phyloP scores from a whole-genome alignment of 805 yeast genomes.

The Pichia membranifaciens region DNA sequence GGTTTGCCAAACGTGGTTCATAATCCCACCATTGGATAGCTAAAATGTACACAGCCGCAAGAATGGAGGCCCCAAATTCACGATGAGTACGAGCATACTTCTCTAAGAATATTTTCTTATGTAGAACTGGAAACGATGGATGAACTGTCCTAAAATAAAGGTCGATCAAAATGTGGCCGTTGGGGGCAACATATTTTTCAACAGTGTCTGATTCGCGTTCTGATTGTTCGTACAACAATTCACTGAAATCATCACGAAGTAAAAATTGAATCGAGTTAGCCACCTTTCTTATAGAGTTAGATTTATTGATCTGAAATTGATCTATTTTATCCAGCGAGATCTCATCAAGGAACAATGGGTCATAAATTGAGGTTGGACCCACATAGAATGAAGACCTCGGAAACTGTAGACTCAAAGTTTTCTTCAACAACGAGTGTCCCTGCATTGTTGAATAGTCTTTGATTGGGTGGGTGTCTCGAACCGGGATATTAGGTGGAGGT shows the following conservation, averaged over 20 bases:
- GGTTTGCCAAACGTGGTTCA: constrained; percentile 68
- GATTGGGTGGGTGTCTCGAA: constrained; percentile 52
- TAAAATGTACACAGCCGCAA: constrained; percentile 84
- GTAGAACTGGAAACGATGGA: constrained; percentile 87
- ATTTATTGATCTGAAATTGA: constrained; percentile 67
- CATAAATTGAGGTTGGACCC: constrained; percentile 85
- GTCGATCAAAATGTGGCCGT: constrained; percentile 76
- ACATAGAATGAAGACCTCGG: constrained; percentile 87
- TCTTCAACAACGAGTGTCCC: constrained; percentile 58
- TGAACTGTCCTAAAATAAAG: constrained; percentile 81
- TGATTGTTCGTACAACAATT: constrained; percentile 59
- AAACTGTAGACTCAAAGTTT: constrained; percentile 70
- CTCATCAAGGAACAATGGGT: constrained; percentile 58
- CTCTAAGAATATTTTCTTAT: constrained; percentile 85
- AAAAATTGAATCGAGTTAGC: constrained; percentile 71
- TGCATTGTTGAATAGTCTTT: constrained; percentile 62
- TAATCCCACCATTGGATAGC: constrained; percentile 95
- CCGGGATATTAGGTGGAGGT: constrained; percentile 35
- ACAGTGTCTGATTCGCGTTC: constrained; percentile 77
- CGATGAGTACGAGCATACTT: constrained; percentile 87
- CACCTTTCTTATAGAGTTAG: constrained; percentile 70
- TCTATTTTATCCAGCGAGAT: constrained; percentile 66
- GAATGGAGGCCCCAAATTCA: constrained; percentile 83
- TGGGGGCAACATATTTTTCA: constrained; percentile 84
- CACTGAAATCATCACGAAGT: constrained; percentile 73